Evolutionary conservation across 2,329 filamentous ascomycete genomes (phyloP), one percentile per base, ranked within the genome.

Genomic region (Bipolaris sorokiniana): DNA sequence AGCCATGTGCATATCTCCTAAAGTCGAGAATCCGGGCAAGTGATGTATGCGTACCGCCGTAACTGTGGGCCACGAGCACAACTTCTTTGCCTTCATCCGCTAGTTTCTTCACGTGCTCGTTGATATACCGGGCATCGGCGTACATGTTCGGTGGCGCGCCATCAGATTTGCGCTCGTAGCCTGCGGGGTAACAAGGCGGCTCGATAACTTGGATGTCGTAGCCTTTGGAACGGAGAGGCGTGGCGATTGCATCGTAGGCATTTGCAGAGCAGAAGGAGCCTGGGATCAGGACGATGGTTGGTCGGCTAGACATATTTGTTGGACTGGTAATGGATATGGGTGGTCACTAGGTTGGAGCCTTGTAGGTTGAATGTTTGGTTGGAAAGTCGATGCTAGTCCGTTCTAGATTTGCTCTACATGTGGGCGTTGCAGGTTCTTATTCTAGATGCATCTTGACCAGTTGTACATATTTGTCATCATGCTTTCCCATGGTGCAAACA

Each of bases 41-140:
- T 16, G 31, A 26, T 26, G 9, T 9, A 23, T 4, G 50, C 56
- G 48, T 36, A 62, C 74, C 77, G 18, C 75, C 69, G 58, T 78
- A 78, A 6, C 75, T 78, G 56, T 79, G 77, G 47, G 68, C 70
- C 5, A 77, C 54, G 10, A 79, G 37, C 3, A 78, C 60, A 16
- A 79, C 62, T 18, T 78, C 71, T 51, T 75, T 73, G 15, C 69
- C 76, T 44, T 72, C 60, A 4, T 73, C 68, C 28, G 64, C 65
- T 3, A 76, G 50, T 16, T 62, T 61, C 13, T 48, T 44, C 11
- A 66, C 62, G 11, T 54, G 66, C 7, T 53, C 48, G 20, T 62
- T 66, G 22, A 78, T 71, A 40, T 65, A 61, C 13, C 62, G 61
- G 0, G 72, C 74, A 56, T 78, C 76, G 46, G 70, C 68, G 23